phyloP scores from a whole-genome alignment of 371 early-diverging fungal species.

The Synchytrium microbalum region DNA sequence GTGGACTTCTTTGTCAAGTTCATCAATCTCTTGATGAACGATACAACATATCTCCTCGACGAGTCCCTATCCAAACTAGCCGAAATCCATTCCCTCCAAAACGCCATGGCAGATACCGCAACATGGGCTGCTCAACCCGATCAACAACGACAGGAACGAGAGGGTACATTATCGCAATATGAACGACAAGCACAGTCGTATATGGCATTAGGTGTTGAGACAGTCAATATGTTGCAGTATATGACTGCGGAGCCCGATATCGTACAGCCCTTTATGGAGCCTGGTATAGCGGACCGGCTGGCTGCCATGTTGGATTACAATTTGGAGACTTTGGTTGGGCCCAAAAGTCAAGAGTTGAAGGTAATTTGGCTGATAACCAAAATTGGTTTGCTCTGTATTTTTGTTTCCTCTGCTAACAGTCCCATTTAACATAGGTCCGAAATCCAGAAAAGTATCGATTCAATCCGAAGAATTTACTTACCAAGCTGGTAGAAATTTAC shows the following conservation, averaged over 20 bases:
- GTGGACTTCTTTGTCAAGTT: conserved; percentile 76
- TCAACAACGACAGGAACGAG: conserved; percentile 60
- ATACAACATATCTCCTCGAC: conserved; percentile 90
- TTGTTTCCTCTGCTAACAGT: conserved; percentile 1
- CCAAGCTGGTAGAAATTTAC: conserved; percentile 80
- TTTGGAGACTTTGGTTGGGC: conserved; percentile 85
- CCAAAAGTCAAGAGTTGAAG: conserved; percentile 86
- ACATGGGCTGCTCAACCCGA: conserved; percentile 46
- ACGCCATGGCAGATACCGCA: conserved; percentile 56
- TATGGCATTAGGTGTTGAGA: conserved; percentile 84
- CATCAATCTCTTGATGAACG: conserved; percentile 91
- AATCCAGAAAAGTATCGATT: conserved; percentile 89
- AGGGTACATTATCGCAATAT: conserved; percentile 48
- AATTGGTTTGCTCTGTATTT: not conserved
- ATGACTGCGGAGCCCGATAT: conserved; percentile 63
- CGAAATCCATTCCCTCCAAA: conserved; percentile 74
- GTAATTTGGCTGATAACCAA: conserved; percentile 13
- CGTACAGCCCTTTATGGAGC: conserved; percentile 77
- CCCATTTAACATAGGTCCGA: conserved; percentile 45
- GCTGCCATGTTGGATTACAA: conserved; percentile 97
- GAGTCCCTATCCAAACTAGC: conserved; percentile 81
- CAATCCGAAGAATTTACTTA: conserved; percentile 79
- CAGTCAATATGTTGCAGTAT: conserved; percentile 84
- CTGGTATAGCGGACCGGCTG: conserved; percentile 85
- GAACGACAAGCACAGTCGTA: conserved; percentile 84